Evolutionary conservation across 208 protist species (phyloP).

Genomic region (Herpetomonas tarakana): DNA sequence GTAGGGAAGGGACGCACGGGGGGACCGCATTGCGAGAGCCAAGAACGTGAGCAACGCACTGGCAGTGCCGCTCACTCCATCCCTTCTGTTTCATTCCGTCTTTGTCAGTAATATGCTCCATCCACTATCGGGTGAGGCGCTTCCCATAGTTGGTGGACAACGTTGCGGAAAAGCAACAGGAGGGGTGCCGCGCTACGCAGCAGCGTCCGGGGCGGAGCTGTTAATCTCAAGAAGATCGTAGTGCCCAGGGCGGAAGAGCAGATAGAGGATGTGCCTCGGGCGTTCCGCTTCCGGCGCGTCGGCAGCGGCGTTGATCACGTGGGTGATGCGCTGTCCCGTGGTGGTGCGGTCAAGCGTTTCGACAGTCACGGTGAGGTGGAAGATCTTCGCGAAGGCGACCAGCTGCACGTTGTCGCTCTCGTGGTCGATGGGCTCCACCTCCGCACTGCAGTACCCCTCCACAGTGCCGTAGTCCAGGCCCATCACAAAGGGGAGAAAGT

Average conservation of each 20-base stretch:
- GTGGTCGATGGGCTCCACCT: slow-evolving; percentile 76
- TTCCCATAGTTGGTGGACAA: no score
- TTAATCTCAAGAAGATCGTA: slow-evolving; percentile 59
- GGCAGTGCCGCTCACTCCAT: no score
- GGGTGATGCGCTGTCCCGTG: not conserved
- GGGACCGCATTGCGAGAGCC: not conserved
- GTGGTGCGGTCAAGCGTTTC: slow-evolving; percentile 59
- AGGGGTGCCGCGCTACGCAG: not conserved
- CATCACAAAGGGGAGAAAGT: slow-evolving; percentile 76
- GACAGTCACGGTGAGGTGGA: slow-evolving; percentile 46
- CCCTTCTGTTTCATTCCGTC: no score
- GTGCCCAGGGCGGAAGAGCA: slow-evolving; percentile 80
- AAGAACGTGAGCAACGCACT: slow-evolving; percentile 3
- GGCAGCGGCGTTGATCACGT: slow-evolving; percentile 8
- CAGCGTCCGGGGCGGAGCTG: no score
- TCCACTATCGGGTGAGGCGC: no score
- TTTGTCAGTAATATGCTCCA: no score
- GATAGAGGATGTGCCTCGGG: slow-evolving; percentile 20
- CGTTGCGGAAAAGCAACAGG: no score
- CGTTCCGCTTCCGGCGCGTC: no score
- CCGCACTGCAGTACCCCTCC: slow-evolving; percentile 57
- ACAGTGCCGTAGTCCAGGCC: slow-evolving; percentile 55
- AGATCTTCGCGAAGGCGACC: slow-evolving; percentile 58
- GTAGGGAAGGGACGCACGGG: no score
- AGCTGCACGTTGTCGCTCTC: slow-evolving; percentile 83